Conservation (phyloP, 331 rosid species). For the Arachis monticola region DNA sequence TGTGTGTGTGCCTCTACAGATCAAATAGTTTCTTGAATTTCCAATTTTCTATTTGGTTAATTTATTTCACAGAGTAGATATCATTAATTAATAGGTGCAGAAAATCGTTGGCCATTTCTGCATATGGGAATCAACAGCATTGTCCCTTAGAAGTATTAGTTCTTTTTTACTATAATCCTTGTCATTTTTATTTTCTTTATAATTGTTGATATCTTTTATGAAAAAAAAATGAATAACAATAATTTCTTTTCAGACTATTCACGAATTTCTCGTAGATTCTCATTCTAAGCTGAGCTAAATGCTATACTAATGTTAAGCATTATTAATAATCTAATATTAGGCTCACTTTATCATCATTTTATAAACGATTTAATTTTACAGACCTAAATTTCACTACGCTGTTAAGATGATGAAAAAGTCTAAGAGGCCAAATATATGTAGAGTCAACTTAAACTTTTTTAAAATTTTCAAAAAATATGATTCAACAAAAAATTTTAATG, state of each 20-base stretch:
- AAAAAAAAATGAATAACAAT: background rate
- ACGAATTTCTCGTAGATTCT: background rate
- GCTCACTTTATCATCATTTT: no score
- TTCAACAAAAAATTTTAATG: no score
- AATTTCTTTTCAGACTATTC: background rate
- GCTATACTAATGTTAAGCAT: no score
- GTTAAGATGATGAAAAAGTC: background rate
- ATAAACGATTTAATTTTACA: background rate
- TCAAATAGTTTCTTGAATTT: slow-evolving; percentile 21
- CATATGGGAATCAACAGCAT: background rate
- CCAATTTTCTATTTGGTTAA: slow-evolving; percentile 1
- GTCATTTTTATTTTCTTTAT: no score
- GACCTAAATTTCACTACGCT: background rate
- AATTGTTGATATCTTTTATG: background rate
- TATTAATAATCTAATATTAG: no score
- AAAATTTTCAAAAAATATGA: no score
- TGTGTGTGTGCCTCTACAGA: slow-evolving; percentile 20
- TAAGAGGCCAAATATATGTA: no score
- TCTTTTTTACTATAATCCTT: no score
- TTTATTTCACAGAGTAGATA: slow-evolving; percentile 35
- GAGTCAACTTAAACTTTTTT: no score
- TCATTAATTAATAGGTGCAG: slow-evolving; percentile 15
- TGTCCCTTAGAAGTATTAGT: background rate
- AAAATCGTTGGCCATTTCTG: slow-evolving; percentile 42
- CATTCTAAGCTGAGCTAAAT: background rate